phyloP scores from a whole-genome alignment of 202 grass and related monocot species.

The Panicum hallii region DNA sequence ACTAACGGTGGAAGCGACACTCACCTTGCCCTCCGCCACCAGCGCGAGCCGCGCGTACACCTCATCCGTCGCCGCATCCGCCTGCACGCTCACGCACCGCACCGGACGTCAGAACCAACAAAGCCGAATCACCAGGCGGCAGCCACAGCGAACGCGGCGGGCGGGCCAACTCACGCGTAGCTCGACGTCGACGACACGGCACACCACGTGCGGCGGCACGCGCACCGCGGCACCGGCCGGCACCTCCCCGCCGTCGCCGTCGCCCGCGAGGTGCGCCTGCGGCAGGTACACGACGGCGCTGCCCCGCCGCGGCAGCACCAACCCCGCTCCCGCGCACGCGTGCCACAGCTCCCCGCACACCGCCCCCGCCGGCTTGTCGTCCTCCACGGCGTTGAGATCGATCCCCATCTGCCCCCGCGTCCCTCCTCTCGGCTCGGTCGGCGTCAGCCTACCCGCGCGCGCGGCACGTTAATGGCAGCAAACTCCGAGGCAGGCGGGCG shows the following conservation, averaged over 20 bases:
- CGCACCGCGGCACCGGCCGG: background rate
- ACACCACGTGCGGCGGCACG: slow-evolving; percentile 68
- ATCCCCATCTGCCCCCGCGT: slow-evolving; percentile 59
- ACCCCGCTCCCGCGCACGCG: slow-evolving; percentile 73
- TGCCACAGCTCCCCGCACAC: slow-evolving; percentile 91
- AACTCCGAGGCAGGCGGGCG: background rate
- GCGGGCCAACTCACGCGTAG: slow-evolving; percentile 68
- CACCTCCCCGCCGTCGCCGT: slow-evolving; percentile 1
- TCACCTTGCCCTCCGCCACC: slow-evolving; percentile 63
- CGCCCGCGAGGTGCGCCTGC: slow-evolving; percentile 74
- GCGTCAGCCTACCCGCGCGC: background rate
- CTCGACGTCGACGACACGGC: slow-evolving; percentile 81
- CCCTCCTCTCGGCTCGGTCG: too few species aligned
- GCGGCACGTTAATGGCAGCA: slow-evolving; percentile 11
- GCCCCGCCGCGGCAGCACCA: slow-evolving; percentile 69
- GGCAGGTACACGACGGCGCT: slow-evolving; percentile 90
- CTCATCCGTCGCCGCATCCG: slow-evolving; percentile 84
- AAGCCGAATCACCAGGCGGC: background rate
- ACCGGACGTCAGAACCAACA: background rate
- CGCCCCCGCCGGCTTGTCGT: slow-evolving; percentile 34
- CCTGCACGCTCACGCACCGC: slow-evolving; percentile 47
- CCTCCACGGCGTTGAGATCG: slow-evolving; percentile 78
- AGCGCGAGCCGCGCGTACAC: slow-evolving; percentile 84
- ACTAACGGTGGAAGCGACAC: background rate
- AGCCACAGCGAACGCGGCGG: background rate